Percentiles rank a stretch among this genome's conserved stretches.
Conservation (phyloP, 176 grass and related monocot species). For the Sorghum bicolor region DNA sequence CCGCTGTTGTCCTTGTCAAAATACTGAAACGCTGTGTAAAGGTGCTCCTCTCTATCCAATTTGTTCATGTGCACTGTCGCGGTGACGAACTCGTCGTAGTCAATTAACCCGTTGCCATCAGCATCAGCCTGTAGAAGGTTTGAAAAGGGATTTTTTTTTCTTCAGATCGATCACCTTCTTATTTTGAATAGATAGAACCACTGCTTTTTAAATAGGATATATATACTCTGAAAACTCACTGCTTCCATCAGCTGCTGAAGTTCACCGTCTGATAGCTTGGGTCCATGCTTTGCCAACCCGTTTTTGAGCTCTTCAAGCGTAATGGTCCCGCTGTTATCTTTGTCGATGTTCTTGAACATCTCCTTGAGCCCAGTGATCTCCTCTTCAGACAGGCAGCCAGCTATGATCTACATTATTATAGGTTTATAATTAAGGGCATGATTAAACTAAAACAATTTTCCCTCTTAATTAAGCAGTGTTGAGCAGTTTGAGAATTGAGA, state of each 20-base stretch:
- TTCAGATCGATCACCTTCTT: not conserved
- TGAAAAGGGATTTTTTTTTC: not conserved
- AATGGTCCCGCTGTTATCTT: conserved; percentile 65
- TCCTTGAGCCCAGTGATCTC: conserved; percentile 64
- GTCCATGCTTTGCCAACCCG: conserved; percentile 54
- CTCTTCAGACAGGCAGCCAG: conserved; percentile 68
- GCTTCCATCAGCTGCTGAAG: conserved; percentile 62
- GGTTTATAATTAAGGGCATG: not conserved
- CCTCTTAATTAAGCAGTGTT: not conserved
- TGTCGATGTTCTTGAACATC: conserved; percentile 74
- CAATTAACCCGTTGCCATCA: conserved; percentile 54
- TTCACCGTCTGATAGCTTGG: conserved; percentile 54
- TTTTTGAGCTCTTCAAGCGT: conserved; percentile 64
- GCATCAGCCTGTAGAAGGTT: conserved; percentile 38
- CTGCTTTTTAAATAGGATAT: not conserved
- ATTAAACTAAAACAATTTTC: not conserved
- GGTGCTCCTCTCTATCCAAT: conserved; percentile 60
- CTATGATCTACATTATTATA: conserved; percentile 54
- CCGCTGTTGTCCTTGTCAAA: conserved; percentile 67
- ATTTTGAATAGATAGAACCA: not conserved
- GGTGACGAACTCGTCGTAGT: conserved; percentile 60
- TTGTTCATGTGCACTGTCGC: conserved; percentile 65
- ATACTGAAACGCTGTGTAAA: conserved; percentile 63
- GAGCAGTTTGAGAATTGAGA: no score
- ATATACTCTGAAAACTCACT: conserved; percentile 17